Evolutionary conservation across 1,284 basidiomycete genomes (phyloP).

Genomic region (Sporisorium exsertum): DNA sequence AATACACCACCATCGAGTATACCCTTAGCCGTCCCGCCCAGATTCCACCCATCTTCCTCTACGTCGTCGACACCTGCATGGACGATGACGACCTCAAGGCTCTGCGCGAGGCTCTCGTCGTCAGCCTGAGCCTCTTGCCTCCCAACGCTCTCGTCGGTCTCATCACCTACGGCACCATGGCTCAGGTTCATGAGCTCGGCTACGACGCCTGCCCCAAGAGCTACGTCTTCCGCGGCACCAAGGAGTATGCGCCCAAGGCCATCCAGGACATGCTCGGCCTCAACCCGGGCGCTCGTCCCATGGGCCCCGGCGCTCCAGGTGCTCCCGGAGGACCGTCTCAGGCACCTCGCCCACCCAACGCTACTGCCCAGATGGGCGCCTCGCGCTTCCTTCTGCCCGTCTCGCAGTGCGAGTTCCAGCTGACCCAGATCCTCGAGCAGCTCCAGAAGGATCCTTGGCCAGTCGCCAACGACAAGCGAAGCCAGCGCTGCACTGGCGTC

Average conservation of each 20-base stretch:
- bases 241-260: constrained; percentile 95
- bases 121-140: constrained; percentile 91
- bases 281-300: constrained; percentile 72
- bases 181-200: constrained; percentile 98
- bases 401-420: constrained; percentile 93
- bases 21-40: constrained; percentile 90
- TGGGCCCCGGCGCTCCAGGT: constrained; percentile 71
- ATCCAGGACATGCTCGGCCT: constrained; percentile 99
- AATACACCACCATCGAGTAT: constrained; percentile 99
- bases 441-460: constrained; percentile 96
- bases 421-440: constrained; percentile 91
- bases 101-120: constrained; percentile 88
- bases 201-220: constrained; percentile 97
- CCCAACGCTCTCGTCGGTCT: constrained; percentile 93
- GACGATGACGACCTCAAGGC: constrained; percentile 97
- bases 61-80: constrained; percentile 96
- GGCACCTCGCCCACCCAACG: constrained; percentile 77
- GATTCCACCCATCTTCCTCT: constrained; percentile 94
- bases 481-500: constrained; percentile 95
- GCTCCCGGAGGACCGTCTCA: constrained; percentile 70
- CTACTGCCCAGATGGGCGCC: constrained; percentile 79
- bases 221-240: constrained; percentile 98
- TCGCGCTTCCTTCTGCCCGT: constrained; percentile 93
- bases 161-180: constrained; percentile 96
- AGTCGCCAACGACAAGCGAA: constrained; percentile 91